phyloP scores from a whole-genome alignment of 805 yeast species.

The Yamadazyma phyllophila region DNA sequence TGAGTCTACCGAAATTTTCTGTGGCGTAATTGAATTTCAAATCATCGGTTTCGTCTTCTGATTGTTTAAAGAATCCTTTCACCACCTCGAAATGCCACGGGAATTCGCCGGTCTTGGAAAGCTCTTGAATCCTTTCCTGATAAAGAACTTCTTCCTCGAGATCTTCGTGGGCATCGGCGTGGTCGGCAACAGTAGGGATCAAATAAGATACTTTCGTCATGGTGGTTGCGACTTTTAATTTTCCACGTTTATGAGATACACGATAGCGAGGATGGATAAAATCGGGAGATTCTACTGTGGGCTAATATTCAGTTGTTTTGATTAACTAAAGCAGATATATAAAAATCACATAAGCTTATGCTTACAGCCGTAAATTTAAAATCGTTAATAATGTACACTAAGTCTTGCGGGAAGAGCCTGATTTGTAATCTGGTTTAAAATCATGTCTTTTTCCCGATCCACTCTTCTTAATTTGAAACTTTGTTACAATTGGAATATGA shows the following conservation, averaged over 20 bases:
- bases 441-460: conserved; percentile 35
- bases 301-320: no score
- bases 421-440: conserved; percentile 45
- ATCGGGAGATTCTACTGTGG: no score
- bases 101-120: conserved; percentile 17
- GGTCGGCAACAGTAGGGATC: conserved; percentile 30
- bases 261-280: no score
- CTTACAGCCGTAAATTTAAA: conserved; percentile 2
- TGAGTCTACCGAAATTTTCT: conserved; percentile 44
- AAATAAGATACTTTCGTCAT: conserved; percentile 21
- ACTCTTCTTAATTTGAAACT: conserved; percentile 65
- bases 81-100: conserved; percentile 51
- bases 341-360: not conserved
- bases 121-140: conserved; percentile 9
- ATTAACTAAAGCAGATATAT: not conserved
- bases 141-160: conserved; percentile 17
- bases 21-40: conserved; percentile 40
- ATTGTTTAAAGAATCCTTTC: conserved; percentile 50
- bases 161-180: conserved; percentile 31
- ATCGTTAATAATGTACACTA: conserved; percentile 14
- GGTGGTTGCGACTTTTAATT: not conserved
- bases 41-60: conserved; percentile 46
- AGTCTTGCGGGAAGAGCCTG: conserved; percentile 42
- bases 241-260: no score
- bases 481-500: conserved; percentile 83